Percentiles rank a stretch among this genome's conserved stretches.
Evolutionary conservation across 2,329 filamentous ascomycete species (phyloP).

Genomic region (Septoria petroselini): DNA sequence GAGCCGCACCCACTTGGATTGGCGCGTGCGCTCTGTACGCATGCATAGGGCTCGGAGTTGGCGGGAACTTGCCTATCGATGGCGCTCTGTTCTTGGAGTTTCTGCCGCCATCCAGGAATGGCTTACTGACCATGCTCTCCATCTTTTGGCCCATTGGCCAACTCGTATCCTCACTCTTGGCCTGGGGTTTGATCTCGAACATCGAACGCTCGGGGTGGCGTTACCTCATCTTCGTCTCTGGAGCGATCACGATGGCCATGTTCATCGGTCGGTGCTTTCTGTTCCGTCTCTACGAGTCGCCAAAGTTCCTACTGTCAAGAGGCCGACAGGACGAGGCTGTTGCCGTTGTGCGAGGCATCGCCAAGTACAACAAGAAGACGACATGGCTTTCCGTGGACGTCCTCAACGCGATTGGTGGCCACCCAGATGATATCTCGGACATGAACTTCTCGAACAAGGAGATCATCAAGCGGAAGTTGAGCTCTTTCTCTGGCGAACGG

Average conservation of each 20-base stretch:
- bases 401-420: constrained; percentile 54
- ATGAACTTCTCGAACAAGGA: constrained; percentile 44
- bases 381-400: constrained; percentile 75
- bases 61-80: constrained; percentile 73
- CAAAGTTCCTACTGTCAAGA: constrained; percentile 75
- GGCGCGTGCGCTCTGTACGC: constrained; percentile 42
- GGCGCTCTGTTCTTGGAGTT: constrained; percentile 82
- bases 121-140: constrained; percentile 76
- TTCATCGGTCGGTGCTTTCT: constrained; percentile 74
- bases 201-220: constrained; percentile 70
- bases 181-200: constrained; percentile 30
- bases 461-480: constrained; percentile 59
- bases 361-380: constrained; percentile 45
- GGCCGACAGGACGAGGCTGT: constrained; percentile 76
- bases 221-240: constrained; percentile 68
- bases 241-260: constrained; percentile 70
- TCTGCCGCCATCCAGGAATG: constrained; percentile 62
- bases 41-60: constrained; percentile 44
- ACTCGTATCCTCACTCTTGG: constrained; percentile 61
- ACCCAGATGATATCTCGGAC: constrained; percentile 50
- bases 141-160: constrained; percentile 87
- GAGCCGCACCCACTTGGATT: constrained; percentile 65
- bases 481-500: constrained; percentile 63
- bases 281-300: constrained; percentile 80
- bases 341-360: constrained; percentile 51